Evolutionary conservation across 2,329 filamentous ascomycete species (phyloP), one percentile per base, ranked within the genome.

Genomic region (Fusarium scirpi): DNA sequence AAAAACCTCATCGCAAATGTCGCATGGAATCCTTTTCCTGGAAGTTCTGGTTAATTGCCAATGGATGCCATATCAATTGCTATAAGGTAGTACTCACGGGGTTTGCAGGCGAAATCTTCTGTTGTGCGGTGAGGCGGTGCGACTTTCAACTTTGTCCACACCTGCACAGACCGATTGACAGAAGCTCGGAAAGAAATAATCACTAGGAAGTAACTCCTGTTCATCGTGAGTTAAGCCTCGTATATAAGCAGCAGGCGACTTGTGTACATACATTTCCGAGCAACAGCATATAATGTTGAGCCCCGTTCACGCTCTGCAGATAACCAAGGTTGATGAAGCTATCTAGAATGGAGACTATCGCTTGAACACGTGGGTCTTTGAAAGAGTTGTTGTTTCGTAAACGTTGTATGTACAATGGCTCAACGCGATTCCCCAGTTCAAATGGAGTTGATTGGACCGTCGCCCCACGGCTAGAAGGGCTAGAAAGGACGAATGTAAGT

Each of bases 11-110:
- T 3, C 5, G 5, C 53, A 61, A 0, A 27, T 4, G 0, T 22
- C 1, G n/a, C 58, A 61, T 1, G 32, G 53, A n/a, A 47, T 1
- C 0, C 22, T 27, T 0, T 48, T 15, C 1, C 57, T 58, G 10
- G 13, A 43, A 4, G 0, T 8, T 1, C 0, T 0, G 4, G 1
- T 22, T 15, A 27, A 24, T 24, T 4, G 16, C 2, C 16, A 51
- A 22, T n/a, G n/a, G 5, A 3, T 24, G 20, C 18, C 27, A 9
- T 0, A 6, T 13, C 0, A 2, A 1, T 16, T 24, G 0, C 2
- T 8, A 3, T 32, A 52, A 32, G 49, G 49, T 41, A 29, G 15
- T 3, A 34, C 58, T 15, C 8, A 59, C 58, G 10, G 1, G 0
- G 10, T 32, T 0, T 5, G 0, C 5, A 3, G 13, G 2, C 20